Evolutionary conservation across 768 basidiomycete species (phyloP).

Genomic region (Boletus speciosus): DNA sequence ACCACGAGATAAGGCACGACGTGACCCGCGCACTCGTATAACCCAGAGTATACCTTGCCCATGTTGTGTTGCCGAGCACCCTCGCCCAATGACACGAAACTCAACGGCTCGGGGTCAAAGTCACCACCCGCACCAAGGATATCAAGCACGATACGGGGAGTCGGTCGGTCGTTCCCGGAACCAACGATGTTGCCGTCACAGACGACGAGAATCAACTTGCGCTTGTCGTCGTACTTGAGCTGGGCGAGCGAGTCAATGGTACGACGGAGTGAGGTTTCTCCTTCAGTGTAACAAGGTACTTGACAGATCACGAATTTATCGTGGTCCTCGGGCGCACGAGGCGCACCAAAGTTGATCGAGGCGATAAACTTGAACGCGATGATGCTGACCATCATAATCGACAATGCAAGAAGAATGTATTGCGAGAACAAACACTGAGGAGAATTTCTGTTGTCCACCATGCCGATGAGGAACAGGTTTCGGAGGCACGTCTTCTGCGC

Average conservation of each 20-base stretch:
- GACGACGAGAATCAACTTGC: conserved; percentile 87
- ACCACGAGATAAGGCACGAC: conserved; percentile 94
- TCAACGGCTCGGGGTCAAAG: conserved; percentile 89
- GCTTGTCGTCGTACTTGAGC: conserved; percentile 97
- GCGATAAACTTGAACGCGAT: conserved; percentile 97
- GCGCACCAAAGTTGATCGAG: conserved; percentile 76
- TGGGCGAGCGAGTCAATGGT: conserved; percentile 94
- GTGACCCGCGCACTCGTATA: conserved; percentile 92
- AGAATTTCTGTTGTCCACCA: conserved; percentile 88
- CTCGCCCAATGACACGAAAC: conserved; percentile 91
- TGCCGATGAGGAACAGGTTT: conserved; percentile 89
- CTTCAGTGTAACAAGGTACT: conserved; percentile 98
- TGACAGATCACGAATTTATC: conserved; percentile 98
- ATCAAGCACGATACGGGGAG: conserved; percentile 93
- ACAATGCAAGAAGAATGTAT: conserved; percentile 87
- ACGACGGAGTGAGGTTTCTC: conserved; percentile 74
- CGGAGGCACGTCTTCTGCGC: conserved; percentile 86
- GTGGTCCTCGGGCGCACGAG: conserved; percentile 87
- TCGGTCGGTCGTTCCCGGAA: conserved; percentile 93
- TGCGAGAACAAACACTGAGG: conserved; percentile 89
- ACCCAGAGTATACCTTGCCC: conserved; percentile 95
- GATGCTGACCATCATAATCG: conserved; percentile 88
- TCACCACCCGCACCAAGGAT: conserved; percentile 94
- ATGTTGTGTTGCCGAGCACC: conserved; percentile 96
- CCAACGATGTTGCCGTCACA: conserved; percentile 99